These are phyloP conservation scores for Cyberlindnera saturnus DNA, from an alignment of 805 yeast genomes.

Conservation along the genomic window DNA sequence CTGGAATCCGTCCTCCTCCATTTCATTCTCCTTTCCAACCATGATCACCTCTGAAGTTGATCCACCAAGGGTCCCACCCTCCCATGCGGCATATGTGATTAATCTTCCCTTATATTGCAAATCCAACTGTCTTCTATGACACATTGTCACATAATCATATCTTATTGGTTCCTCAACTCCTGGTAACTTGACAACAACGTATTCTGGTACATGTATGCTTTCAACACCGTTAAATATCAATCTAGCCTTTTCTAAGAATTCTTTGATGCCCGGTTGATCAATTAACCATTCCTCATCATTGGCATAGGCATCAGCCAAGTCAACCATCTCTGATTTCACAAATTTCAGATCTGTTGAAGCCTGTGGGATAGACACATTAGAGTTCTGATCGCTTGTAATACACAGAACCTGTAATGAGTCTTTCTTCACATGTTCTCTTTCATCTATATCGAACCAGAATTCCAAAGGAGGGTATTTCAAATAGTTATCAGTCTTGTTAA, in stretches of 20 bases:
- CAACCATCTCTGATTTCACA: conserved; percentile 13
- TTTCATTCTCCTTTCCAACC: conserved; percentile 28
- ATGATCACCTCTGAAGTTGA: conserved; percentile 43
- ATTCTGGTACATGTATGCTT: conserved; percentile 33
- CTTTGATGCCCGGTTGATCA: conserved; percentile 36
- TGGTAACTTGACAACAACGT: conserved; percentile 31
- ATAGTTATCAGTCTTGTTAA: conserved; percentile 21
- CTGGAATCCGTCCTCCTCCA: conserved; percentile 12
- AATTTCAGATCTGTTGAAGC: conserved; percentile 39
- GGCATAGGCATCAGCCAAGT: conserved; percentile 11
- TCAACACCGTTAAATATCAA: conserved; percentile 35
- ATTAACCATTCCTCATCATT: conserved; percentile 17
- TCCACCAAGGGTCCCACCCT: conserved; percentile 58
- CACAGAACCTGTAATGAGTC: conserved; percentile 34
- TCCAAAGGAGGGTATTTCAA: conserved; percentile 47
- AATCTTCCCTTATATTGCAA: conserved; percentile 29
- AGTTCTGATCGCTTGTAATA: conserved; percentile 39
- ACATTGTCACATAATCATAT: conserved; percentile 38
- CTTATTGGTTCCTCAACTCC: conserved; percentile 31
- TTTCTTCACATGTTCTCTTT: conserved; percentile 28
- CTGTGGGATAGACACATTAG: conserved; percentile 37
- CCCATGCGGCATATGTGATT: conserved; percentile 40
- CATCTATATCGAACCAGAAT: conserved; percentile 43
- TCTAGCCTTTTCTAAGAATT: conserved; percentile 32
- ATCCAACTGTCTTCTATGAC: conserved; percentile 40